Evolutionary conservation across 78 protist genomes (phyloP), one percentile per base, ranked within the genome.

Genomic region (Isochrysis galbana): DNA sequence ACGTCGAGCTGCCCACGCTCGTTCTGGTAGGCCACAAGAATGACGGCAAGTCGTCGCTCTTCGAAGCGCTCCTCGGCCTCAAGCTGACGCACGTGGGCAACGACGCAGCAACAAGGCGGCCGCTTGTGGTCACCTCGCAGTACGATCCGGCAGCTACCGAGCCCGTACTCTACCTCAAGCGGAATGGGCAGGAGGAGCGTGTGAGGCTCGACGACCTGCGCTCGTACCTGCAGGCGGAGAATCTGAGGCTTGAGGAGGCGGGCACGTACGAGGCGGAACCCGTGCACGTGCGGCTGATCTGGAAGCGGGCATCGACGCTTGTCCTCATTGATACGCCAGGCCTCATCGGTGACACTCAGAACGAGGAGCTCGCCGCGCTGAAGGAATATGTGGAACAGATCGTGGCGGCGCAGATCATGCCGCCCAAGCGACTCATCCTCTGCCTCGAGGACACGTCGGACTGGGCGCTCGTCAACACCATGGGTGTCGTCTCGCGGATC

Each of bases 251-350:
- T 41, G 36, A 5, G 41, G n/a, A 3, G 41, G 21, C 42, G n/a
- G 80, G 42, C 42, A 41, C 29, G 80, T 5, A 19, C n/a, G 80
- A 70, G 14, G 80, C 5, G 0, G 22, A 5, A 2, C 21, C 3
- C 32, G 4, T 70, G n/a, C 42, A 21, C 42, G 80, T 70, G 36
- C 80, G 80, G 19, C 5, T 70, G 39, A 5, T 36, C 36, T 70
- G 80, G 80, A 14, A 21, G 39, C 34, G 22, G 45, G 80, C 80
- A 17, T 10, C 41, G 45, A 70, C 5, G 23, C n/a, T 70, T 41
- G 80, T 70, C 80, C 34, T 70, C 80, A 26, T 70, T 41, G 80
- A 70, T 41, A 70, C 80, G 80, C 80, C 80, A 11, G 80, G 80
- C n/a, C 39, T 70, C 44, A 5, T 70, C 42, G n/a, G 72, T 11